Evolutionary conservation across 768 basidiomycete genomes (phyloP).

Genomic region (Mycena chlorophos): DNA sequence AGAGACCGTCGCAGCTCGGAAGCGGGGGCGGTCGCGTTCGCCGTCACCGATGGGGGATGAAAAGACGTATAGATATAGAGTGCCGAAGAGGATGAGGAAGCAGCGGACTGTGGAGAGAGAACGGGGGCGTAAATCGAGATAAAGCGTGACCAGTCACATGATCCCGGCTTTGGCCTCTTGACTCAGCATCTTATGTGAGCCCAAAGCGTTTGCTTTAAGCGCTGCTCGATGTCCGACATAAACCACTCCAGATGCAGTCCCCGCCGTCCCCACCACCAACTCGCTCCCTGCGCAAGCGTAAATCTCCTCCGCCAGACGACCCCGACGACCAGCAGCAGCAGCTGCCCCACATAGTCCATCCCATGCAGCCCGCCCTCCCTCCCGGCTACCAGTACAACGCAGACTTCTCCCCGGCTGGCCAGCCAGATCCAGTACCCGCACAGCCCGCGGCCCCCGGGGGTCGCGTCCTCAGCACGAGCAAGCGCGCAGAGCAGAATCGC

Average conservation of each 20-base stretch:
- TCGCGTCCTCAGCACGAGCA: constrained; percentile 72
- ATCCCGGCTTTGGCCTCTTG: constrained; percentile 10
- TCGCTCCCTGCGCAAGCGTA: constrained; percentile 62
- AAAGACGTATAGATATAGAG: neutral
- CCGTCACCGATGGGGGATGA: constrained; percentile 7
- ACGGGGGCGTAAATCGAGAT: too few species aligned
- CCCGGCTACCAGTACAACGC: constrained; percentile 50
- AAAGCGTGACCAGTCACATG: too few species aligned
- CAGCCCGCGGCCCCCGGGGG: constrained; percentile 35
- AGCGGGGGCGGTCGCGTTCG: constrained; percentile 28
- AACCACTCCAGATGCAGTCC: constrained; percentile 32
- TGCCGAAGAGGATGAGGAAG: neutral
- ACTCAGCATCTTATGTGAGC: neutral
- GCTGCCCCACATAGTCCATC: constrained; percentile 47
- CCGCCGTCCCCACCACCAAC: constrained; percentile 45
- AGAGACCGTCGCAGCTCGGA: too few species aligned
- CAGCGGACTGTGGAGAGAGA: neutral
- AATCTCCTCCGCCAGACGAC: constrained; percentile 54
- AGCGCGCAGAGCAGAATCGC: constrained; percentile 91
- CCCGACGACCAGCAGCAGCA: too few species aligned
- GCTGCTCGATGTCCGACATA: constrained; percentile 9
- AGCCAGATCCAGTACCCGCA: constrained; percentile 33
- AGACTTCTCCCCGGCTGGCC: constrained; percentile 57
- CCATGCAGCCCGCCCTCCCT: constrained; percentile 45
- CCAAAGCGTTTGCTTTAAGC: neutral